Evolutionary conservation across 1,139 yeast species (phyloP).

Genomic region (Geotrichum australiense): DNA sequence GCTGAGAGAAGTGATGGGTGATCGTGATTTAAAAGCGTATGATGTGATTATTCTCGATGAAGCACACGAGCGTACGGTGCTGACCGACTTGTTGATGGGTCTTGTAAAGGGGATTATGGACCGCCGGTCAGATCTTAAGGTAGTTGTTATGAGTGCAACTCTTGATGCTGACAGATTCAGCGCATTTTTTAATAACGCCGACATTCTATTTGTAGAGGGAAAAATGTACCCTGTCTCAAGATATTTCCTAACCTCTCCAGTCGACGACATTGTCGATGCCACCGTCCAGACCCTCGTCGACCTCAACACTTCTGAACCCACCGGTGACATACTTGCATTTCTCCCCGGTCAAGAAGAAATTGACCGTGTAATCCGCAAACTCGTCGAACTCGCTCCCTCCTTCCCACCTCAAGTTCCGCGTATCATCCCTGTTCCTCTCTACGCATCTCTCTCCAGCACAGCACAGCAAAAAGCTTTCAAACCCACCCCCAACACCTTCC

Average conservation of each 20-base stretch:
- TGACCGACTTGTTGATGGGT: constrained; percentile 87
- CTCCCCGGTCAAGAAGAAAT: constrained; percentile 97
- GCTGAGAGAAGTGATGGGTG: constrained; percentile 80
- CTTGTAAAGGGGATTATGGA: constrained; percentile 57
- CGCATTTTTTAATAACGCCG: constrained; percentile 67
- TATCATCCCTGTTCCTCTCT: constrained; percentile 72
- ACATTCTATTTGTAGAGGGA: constrained; percentile 81
- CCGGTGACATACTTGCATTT: constrained; percentile 84
- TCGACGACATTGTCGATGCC: constrained; percentile 80
- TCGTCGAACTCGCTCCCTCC: constrained; percentile 55
- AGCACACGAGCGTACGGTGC: constrained; percentile 93
- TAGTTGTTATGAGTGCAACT: constrained; percentile 90
- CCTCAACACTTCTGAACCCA: constrained; percentile 64
- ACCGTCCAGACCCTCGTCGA: constrained; percentile 70
- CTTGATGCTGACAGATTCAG: constrained; percentile 88
- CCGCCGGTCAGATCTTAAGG: constrained; percentile 36
- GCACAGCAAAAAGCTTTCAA: constrained; percentile 75
- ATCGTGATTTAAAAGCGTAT: constrained; percentile 56
- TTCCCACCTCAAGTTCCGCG: constrained; percentile 71
- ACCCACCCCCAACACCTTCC: constrained; percentile 44
- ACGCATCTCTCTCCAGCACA: constrained; percentile 85
- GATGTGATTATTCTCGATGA: constrained; percentile 84
- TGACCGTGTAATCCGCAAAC: constrained; percentile 66
- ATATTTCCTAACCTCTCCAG: constrained; percentile 50
- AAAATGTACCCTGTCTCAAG: constrained; percentile 79